These are phyloP conservation scores for Actinomortierella ambigua DNA, from an alignment of 371 early-diverging fungal genomes.

Conservation along the genomic window DNA sequence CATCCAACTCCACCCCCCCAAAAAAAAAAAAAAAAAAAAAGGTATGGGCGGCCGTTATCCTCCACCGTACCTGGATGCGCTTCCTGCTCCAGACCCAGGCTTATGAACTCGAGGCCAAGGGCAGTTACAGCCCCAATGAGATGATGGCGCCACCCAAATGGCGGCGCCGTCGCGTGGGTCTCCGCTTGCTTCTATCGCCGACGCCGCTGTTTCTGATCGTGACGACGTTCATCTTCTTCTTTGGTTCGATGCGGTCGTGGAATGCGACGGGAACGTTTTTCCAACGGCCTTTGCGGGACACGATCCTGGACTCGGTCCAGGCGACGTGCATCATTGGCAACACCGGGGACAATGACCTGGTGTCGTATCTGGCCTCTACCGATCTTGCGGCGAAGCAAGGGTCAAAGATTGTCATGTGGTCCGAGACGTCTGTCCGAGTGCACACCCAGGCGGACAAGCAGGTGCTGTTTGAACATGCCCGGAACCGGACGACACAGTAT, in stretches of 20 bases:
- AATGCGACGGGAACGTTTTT: slow-evolving; percentile 33
- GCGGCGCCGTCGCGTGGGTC: not conserved
- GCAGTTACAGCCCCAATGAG: too few relatives aligned
- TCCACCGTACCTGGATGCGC: slow-evolving; percentile 21
- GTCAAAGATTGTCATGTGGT: slow-evolving; percentile 56
- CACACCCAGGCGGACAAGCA: slow-evolving; percentile 26
- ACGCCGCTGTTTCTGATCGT: slow-evolving; percentile 34
- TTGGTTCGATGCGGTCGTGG: slow-evolving; percentile 45
- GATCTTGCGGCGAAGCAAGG: slow-evolving; percentile 37
- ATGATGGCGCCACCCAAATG: too few relatives aligned
- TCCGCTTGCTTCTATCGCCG: slow-evolving; percentile 23
- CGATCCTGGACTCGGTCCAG: slow-evolving; percentile 28
- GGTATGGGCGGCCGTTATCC: slow-evolving; percentile 34
- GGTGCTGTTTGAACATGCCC: slow-evolving; percentile 35
- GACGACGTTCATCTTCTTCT: slow-evolving; percentile 20
- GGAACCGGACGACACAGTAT: slow-evolving; percentile 44
- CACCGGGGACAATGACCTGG: slow-evolving; percentile 4
- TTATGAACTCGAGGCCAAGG: too few relatives aligned
- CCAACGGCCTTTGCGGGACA: slow-evolving; percentile 21
- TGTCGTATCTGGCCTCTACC: slow-evolving; percentile 30
- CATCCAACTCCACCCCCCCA: not conserved
- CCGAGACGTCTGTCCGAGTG: slow-evolving; percentile 44
- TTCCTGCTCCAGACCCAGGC: slow-evolving; percentile 7
- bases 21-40: slow-evolving; percentile 5
- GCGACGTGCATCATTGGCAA: slow-evolving; percentile 39